phyloP scores from a whole-genome alignment of 208 protist species.

The Crithidia sp. region DNA sequence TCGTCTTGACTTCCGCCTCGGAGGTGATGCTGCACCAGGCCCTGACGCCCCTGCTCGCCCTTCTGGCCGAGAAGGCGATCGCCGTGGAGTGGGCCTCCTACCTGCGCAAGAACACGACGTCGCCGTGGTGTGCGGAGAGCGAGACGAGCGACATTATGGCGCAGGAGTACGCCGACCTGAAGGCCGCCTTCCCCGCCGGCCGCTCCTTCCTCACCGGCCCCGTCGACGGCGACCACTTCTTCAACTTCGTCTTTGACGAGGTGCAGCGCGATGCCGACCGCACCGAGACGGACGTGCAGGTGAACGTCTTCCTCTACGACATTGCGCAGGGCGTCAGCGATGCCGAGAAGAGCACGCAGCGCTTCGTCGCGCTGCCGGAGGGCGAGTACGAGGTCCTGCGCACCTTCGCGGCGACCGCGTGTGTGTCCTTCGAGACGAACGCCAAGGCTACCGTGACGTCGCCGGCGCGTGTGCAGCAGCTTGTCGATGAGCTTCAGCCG shows the following conservation, averaged over 20 bases:
- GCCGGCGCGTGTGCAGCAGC: slow-evolving; percentile 39
- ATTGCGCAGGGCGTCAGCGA: slow-evolving; percentile 29
- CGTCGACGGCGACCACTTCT: slow-evolving; percentile 88
- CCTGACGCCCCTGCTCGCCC: slow-evolving; percentile 48
- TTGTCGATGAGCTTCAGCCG: slow-evolving; percentile 62
- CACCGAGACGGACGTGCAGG: slow-evolving; percentile 69
- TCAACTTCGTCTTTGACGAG: slow-evolving; percentile 87
- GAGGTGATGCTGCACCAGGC: slow-evolving; percentile 75
- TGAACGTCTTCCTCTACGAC: slow-evolving; percentile 85
- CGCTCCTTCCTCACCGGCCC: slow-evolving; percentile 81
- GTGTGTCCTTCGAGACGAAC: slow-evolving; percentile 85
- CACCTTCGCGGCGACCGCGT: slow-evolving; percentile 43
- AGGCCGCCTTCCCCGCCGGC: slow-evolving; percentile 76
- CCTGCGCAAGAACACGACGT: slow-evolving; percentile 80
- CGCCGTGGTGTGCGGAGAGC: slow-evolving; percentile 57
- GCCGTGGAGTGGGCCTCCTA: slow-evolving; percentile 85
- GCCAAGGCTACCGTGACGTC: slow-evolving; percentile 32
- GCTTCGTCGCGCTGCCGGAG: slow-evolving; percentile 34
- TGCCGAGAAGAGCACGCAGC: slow-evolving; percentile 34
- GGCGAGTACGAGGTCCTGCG: slow-evolving; percentile 77
- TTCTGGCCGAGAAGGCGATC: slow-evolving; percentile 35
- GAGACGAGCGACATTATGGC: slow-evolving; percentile 88
- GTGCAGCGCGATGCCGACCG: slow-evolving; percentile 38
- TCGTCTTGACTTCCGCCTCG: slow-evolving; percentile 58
- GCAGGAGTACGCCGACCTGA: slow-evolving; percentile 87